Conservation (phyloP, 441 rosid genomes). For the Aquilaria agallochum region DNA sequence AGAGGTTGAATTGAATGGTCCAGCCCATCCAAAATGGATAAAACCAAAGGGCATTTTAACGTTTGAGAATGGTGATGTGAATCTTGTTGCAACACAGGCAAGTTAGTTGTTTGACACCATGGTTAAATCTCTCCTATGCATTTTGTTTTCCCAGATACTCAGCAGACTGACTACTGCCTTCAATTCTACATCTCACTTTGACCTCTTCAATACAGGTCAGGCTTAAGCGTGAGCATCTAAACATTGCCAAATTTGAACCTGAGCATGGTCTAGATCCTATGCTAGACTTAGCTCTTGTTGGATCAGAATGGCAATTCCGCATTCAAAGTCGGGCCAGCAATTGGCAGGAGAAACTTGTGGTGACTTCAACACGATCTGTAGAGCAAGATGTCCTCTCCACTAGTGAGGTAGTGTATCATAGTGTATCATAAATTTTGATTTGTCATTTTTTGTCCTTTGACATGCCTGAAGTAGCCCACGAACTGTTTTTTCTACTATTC, state of each 20-base stretch:
- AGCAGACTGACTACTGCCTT: slow-evolving; percentile 3
- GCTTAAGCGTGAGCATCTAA: slow-evolving; percentile 91
- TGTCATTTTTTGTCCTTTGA: slow-evolving; percentile 8
- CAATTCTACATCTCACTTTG: slow-evolving; percentile 8
- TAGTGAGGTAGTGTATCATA: slow-evolving; percentile 61
- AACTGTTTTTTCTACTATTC: too few relatives aligned
- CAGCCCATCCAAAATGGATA: slow-evolving; percentile 87
- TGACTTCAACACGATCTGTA: slow-evolving; percentile 88
- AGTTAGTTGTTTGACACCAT: slow-evolving; percentile 19
- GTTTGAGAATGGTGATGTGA: slow-evolving; percentile 97
- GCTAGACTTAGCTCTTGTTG: slow-evolving; percentile 94
- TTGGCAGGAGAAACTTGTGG: slow-evolving; percentile 97
- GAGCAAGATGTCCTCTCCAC: slow-evolving; percentile 97
- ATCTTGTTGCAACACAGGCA: slow-evolving; percentile 98
- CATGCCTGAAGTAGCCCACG: slow-evolving; percentile 3
- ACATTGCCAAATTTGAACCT: slow-evolving; percentile 93
- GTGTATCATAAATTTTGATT: slow-evolving; percentile 3
- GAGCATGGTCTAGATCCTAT: slow-evolving; percentile 90
- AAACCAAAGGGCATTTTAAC: slow-evolving; percentile 87
- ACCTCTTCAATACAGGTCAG: slow-evolving; percentile 59
- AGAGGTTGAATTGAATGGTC: slow-evolving; percentile 89
- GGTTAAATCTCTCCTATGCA: slow-evolving; percentile 5
- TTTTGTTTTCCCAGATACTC: slow-evolving; percentile 11
- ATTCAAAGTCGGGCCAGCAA: slow-evolving; percentile 97
- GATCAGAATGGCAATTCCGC: slow-evolving; percentile 98